Percentiles rank a stretch among this genome's conserved stretches.
These are phyloP conservation scores for Theobroma grandiflorum DNA, from an alignment of 441 rosid genomes.

Conservation along the genomic window DNA sequence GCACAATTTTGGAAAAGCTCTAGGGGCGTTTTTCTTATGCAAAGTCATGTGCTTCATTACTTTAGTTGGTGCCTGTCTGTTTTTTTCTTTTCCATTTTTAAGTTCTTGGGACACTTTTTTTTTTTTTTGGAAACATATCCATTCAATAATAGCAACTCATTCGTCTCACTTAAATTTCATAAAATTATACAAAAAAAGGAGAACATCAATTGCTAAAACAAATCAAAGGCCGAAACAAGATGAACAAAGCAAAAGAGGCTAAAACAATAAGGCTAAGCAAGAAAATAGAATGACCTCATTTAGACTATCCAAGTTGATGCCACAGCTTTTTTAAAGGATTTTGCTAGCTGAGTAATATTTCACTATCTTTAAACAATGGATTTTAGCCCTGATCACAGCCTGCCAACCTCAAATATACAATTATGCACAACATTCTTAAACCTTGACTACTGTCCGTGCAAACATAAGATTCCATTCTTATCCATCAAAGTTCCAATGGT, in stretches of 20 bases:
- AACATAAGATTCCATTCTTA: background rate
- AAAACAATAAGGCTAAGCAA: constrained; percentile 2
- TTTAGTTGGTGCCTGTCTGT: background rate
- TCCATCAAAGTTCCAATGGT: background rate
- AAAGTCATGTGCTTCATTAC: background rate
- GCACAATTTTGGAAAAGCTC: background rate
- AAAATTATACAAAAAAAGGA: background rate
- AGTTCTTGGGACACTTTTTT: no score
- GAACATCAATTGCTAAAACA: background rate
- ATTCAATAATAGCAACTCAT: no score
- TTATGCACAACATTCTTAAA: background rate
- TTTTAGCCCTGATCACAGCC: background rate
- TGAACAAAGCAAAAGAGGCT: background rate
- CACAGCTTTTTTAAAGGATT: background rate
- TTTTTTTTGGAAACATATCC: no score
- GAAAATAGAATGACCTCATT: background rate
- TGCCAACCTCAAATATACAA: background rate
- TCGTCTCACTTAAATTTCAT: no score
- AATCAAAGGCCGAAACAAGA: background rate
- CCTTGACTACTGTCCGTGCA: background rate
- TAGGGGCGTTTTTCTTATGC: background rate
- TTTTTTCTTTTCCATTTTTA: no score
- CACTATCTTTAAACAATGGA: background rate
- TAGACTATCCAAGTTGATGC: background rate
- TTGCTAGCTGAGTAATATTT: background rate